These are phyloP conservation scores for Naganishia sp. DNA, from an alignment of 1,284 basidiomycete species.

Conservation along the genomic window DNA sequence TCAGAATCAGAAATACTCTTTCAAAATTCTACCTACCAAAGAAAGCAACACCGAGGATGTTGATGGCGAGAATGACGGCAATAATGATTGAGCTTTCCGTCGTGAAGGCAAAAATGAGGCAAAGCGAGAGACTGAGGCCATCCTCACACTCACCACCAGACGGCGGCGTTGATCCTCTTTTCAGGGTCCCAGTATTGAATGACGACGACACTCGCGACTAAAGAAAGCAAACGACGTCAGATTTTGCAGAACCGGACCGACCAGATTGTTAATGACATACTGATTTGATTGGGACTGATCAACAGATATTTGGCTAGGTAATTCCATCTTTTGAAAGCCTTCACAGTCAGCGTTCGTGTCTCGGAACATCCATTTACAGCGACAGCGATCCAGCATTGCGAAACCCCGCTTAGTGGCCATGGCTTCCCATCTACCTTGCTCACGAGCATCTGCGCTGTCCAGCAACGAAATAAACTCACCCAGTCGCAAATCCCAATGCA, in stretches of 20 bases:
- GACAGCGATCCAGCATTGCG: too few species aligned
- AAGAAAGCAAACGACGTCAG: conserved; percentile 58
- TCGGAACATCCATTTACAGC: too few species aligned
- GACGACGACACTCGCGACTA: conserved; percentile 61
- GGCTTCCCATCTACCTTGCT: too few species aligned
- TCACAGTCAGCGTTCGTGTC: too few species aligned
- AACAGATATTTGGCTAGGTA: conserved; percentile 50
- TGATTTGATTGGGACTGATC: conserved; percentile 54
- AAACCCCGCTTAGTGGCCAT: too few species aligned
- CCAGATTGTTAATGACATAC: not conserved
- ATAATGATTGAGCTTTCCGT: conserved; percentile 49
- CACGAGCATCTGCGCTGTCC: too few species aligned
- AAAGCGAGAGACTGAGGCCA: conserved; percentile 19
- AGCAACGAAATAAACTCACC: conserved; percentile 1
- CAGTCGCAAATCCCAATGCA: conserved; percentile 51
- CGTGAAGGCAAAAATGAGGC: conserved; percentile 43
- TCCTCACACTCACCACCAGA: conserved; percentile 13
- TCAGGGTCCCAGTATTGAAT: conserved; percentile 30
- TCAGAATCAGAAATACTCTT: too few species aligned
- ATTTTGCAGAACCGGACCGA: not conserved
- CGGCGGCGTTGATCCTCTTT: conserved; percentile 23
- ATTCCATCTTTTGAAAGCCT: conserved; percentile 28
- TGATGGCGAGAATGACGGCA: conserved; percentile 49
- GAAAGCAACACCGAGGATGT: conserved; percentile 56
- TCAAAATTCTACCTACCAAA: conserved; percentile 54